A percentile compares a stretch with the other conserved stretches of the same genome.
These are phyloP conservation scores for Mucor mucedo DNA, from an alignment of 371 early-diverging fungal genomes.

Conservation along the genomic window DNA sequence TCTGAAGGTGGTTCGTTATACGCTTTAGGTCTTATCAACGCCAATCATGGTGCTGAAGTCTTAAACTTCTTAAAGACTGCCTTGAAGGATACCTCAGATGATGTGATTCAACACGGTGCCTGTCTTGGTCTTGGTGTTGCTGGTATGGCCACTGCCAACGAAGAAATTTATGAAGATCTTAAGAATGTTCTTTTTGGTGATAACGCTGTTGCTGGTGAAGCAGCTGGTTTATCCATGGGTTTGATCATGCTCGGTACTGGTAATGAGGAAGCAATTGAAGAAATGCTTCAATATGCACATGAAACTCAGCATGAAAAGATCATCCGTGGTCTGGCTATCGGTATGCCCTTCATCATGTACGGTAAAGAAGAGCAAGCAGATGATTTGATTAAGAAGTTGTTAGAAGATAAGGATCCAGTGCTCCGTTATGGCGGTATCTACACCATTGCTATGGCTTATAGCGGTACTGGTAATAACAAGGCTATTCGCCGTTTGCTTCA, in stretches of 20 bases:
- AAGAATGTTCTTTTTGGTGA: conserved; percentile 90
- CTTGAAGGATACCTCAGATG: conserved; percentile 80
- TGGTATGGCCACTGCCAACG: conserved; percentile 93
- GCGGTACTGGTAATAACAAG: conserved; percentile 96
- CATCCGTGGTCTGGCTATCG: conserved; percentile 93
- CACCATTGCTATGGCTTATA: conserved; percentile 96
- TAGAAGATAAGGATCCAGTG: conserved; percentile 92
- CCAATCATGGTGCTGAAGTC: conserved; percentile 87
- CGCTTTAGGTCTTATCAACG: conserved; percentile 98
- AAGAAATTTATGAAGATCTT: conserved; percentile 84
- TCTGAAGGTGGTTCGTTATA: conserved; percentile 98
- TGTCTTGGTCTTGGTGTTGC: conserved; percentile 97
- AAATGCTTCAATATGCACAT: conserved; percentile 94
- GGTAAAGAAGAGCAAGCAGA: conserved; percentile 95
- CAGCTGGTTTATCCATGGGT: conserved; percentile 98
- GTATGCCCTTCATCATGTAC: conserved; percentile 95
- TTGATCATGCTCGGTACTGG: conserved; percentile 95
- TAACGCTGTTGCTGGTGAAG: conserved; percentile 97
- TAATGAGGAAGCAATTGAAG: conserved; percentile 82
- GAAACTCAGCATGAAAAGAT: conserved; percentile 99
- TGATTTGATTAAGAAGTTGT: conserved; percentile 77
- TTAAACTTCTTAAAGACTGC: conserved; percentile 83
- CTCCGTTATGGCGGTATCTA: conserved; percentile 96
- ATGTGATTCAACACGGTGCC: conserved; percentile 98
- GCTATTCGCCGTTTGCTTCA: conserved; percentile 94